These are phyloP conservation scores for Psilocybe mexicana DNA, from an alignment of 1,284 basidiomycete genomes.

Conservation along the genomic window DNA sequence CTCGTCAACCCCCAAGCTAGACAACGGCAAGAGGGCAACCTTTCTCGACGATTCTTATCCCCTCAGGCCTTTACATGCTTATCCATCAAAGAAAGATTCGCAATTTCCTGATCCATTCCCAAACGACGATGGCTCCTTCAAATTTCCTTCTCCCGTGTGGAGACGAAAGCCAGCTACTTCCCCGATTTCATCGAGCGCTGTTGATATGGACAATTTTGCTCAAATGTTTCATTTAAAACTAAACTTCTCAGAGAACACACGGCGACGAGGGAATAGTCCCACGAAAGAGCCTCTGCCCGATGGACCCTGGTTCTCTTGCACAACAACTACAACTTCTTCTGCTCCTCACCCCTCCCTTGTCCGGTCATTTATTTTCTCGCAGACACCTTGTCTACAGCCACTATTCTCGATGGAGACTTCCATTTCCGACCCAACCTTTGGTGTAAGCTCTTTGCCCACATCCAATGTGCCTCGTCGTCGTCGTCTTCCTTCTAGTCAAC, in stretches of 20 bases:
- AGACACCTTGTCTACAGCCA: neutral
- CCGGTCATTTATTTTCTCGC: neutral
- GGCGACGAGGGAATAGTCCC: neutral
- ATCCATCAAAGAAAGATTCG: conserved; percentile 34
- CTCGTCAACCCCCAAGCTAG: no score
- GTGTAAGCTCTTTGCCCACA: no score
- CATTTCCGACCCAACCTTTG: neutral
- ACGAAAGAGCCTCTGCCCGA: neutral
- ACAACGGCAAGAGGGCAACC: neutral
- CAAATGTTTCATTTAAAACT: conserved; percentile 21
- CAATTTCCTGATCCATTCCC: conserved; percentile 29
- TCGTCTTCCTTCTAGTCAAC: no score
- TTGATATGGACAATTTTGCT: conserved; percentile 16
- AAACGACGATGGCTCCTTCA: conserved; percentile 7
- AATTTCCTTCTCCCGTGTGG: conserved; percentile 27
- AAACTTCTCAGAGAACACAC: conserved; percentile 11
- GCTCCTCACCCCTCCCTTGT: conserved; percentile 12
- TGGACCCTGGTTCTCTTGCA: conserved; percentile 24
- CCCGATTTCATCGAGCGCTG: neutral
- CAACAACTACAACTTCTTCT: conserved; percentile 16
- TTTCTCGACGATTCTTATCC: neutral
- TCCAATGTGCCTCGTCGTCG: no score
- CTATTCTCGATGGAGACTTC: neutral
- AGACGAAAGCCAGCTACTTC: conserved; percentile 20
- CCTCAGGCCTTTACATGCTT: conserved; percentile 31